These are phyloP conservation scores for Thelonectria blattea DNA, from an alignment of 2,329 filamentous ascomycete species.

Conservation along the genomic window DNA sequence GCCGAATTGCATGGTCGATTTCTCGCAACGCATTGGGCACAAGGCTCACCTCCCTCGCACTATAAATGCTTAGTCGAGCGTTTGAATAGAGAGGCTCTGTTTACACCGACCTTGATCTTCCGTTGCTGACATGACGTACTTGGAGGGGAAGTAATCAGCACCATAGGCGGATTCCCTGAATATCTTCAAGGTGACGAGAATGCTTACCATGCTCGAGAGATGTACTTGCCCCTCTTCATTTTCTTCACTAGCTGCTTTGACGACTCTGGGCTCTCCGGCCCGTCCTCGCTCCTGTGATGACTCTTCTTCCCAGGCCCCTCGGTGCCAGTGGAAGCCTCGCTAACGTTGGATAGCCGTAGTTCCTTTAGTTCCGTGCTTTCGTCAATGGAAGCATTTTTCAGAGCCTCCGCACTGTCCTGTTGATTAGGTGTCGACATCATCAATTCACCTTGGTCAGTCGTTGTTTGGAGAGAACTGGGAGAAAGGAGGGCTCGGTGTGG, in stretches of 20 bases:
- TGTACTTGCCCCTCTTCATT: conserved; percentile 30
- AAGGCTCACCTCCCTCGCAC: conserved; percentile 30
- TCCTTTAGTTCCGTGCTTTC: not conserved
- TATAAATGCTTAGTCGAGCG: not conserved
- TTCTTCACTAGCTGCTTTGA: conserved; percentile 20
- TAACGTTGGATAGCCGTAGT: not conserved
- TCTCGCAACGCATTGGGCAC: conserved; percentile 22
- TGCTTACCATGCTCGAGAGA: conserved; percentile 28
- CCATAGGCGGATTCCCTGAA: not conserved
- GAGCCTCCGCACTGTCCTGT: not conserved
- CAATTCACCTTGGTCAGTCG: not conserved
- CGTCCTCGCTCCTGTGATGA: not conserved
- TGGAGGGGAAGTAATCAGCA: not conserved
- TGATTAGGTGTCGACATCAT: not conserved
- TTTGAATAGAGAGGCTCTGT: no score
- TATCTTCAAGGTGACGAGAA: not conserved
- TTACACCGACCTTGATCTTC: conserved; percentile 26
- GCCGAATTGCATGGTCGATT: conserved; percentile 20
- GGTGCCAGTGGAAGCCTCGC: not conserved
- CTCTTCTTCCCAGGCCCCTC: not conserved
- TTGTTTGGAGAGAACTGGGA: not conserved
- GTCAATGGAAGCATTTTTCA: not conserved
- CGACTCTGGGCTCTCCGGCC: not conserved
- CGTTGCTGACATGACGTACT: conserved; percentile 30
- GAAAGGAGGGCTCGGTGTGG: not conserved